A percentile compares a stretch with the other conserved stretches of the same genome.
These are phyloP conservation scores for Herpotrichia juniperi DNA, from an alignment of 2,329 filamentous ascomycete species.

Conservation along the genomic window DNA sequence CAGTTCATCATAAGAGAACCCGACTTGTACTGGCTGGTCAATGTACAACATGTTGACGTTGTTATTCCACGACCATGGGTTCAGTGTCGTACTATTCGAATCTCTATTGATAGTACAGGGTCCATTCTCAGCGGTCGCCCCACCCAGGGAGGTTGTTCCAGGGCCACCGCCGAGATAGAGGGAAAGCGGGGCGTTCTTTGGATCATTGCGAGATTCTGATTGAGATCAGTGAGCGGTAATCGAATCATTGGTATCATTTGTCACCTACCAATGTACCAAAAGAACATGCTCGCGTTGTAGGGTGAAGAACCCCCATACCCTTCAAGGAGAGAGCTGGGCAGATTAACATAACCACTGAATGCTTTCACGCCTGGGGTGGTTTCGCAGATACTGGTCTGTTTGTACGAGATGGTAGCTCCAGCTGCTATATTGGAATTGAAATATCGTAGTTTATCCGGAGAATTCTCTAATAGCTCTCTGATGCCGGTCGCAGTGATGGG, in stretches of 20 bases:
- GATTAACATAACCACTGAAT: conserved; percentile 63
- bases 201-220: conserved; percentile 20
- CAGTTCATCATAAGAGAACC: conserved; percentile 18
- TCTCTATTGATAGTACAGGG: conserved; percentile 23
- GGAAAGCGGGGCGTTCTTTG: conserved; percentile 17
- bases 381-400: conserved; percentile 53
- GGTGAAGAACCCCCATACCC: conserved; percentile 16
- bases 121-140: conserved; percentile 24
- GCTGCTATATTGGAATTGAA: conserved; percentile 24
- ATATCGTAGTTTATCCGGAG: conserved; percentile 11
- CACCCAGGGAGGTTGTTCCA: conserved; percentile 24
- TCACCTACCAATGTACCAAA: conserved; percentile 22
- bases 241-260: too few species aligned
- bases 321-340: conserved; percentile 42
- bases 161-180: conserved; percentile 22
- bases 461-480: conserved; percentile 8
- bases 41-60: conserved; percentile 18
- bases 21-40: conserved; percentile 13
- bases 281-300: conserved; percentile 26
- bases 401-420: conserved; percentile 31
- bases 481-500: neutral
- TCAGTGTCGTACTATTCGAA: conserved; percentile 22
- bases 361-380: conserved; percentile 56
- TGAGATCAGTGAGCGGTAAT: neutral
- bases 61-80: conserved; percentile 22